A percentile compares a stretch with the other conserved stretches of the same genome.
Evolutionary conservation across 805 yeast genomes (phyloP).

Genomic region (Candida germanica): DNA sequence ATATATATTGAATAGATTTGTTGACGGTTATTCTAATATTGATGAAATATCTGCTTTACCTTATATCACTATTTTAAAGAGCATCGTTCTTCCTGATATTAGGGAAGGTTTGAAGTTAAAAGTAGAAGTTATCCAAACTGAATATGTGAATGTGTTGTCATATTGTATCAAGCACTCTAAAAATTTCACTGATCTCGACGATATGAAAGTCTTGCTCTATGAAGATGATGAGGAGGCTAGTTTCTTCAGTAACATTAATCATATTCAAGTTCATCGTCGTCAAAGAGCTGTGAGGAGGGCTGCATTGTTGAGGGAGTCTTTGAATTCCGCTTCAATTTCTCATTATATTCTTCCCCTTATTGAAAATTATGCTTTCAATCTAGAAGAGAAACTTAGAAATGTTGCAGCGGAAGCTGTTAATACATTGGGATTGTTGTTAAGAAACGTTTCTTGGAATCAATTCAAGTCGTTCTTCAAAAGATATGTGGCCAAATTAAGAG

Average conservation of each 20-base stretch:
- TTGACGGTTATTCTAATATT: constrained; percentile 49
- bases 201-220: constrained; percentile 61
- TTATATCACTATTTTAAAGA: constrained; percentile 44
- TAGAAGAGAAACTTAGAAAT: constrained; percentile 55
- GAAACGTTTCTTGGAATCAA: constrained; percentile 72
- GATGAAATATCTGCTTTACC: constrained; percentile 21
- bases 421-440: constrained; percentile 57
- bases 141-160: constrained; percentile 63
- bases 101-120: constrained; percentile 61
- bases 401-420: constrained; percentile 63
- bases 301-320: constrained; percentile 41
- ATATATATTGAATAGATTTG: constrained; percentile 56
- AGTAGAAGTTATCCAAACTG: constrained; percentile 63
- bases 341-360: constrained; percentile 82
- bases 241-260: constrained; percentile 72
- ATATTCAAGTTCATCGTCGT: constrained; percentile 82
- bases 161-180: constrained; percentile 51
- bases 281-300: constrained; percentile 76
- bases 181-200: constrained; percentile 51
- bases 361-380: constrained; percentile 69
- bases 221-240: constrained; percentile 75
- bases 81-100: constrained; percentile 60
- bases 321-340: constrained; percentile 60
- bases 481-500: constrained; percentile 49
- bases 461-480: constrained; percentile 71